A percentile compares a stretch with the other conserved stretches of the same genome.
phyloP scores from a whole-genome alignment of 331 rosid genomes.

The Stylosanthes scabra region DNA sequence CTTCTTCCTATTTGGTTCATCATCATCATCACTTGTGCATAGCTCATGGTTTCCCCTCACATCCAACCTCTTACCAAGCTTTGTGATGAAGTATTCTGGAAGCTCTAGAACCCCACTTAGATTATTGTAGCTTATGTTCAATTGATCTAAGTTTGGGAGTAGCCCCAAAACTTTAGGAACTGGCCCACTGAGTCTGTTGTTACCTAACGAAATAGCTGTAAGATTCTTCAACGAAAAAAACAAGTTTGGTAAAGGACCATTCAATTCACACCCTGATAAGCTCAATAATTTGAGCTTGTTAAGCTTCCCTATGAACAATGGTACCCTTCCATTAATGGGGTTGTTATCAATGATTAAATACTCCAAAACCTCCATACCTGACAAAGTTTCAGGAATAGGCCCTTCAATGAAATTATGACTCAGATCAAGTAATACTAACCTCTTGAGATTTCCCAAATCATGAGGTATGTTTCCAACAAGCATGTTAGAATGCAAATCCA shows the following conservation, averaged over 20 bases:
- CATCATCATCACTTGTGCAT: conserved; percentile 42
- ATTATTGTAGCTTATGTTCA: conserved; percentile 64
- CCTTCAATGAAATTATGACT: conserved; percentile 61
- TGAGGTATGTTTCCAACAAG: conserved; percentile 52
- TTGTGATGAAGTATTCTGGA: conserved; percentile 52
- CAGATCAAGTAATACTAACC: conserved; percentile 60
- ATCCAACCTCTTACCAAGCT: conserved; percentile 65
- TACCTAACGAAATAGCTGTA: conserved; percentile 53
- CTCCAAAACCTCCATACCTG: conserved; percentile 55
- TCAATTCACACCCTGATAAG: conserved; percentile 58
- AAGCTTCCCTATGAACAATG: conserved; percentile 51
- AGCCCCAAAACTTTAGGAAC: conserved; percentile 55
- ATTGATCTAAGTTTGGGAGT: conserved; percentile 56
- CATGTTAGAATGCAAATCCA: conserved; percentile 62
- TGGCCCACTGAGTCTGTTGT: conserved; percentile 62
- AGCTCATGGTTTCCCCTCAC: conserved; percentile 69
- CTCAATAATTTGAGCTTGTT: conserved; percentile 56
- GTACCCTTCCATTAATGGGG: conserved; percentile 57
- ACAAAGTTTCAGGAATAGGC: conserved; percentile 56
- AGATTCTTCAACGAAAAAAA: conserved; percentile 54
- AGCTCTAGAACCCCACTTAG: conserved; percentile 63
- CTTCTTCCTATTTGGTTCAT: conserved; percentile 40
- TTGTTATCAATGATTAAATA: conserved; percentile 58
- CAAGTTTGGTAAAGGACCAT: conserved; percentile 49
- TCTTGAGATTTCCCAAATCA: conserved; percentile 53